These are phyloP conservation scores for Neurospora terricola DNA, from an alignment of 495 filamentous ascomycete species.

Conservation along the genomic window DNA sequence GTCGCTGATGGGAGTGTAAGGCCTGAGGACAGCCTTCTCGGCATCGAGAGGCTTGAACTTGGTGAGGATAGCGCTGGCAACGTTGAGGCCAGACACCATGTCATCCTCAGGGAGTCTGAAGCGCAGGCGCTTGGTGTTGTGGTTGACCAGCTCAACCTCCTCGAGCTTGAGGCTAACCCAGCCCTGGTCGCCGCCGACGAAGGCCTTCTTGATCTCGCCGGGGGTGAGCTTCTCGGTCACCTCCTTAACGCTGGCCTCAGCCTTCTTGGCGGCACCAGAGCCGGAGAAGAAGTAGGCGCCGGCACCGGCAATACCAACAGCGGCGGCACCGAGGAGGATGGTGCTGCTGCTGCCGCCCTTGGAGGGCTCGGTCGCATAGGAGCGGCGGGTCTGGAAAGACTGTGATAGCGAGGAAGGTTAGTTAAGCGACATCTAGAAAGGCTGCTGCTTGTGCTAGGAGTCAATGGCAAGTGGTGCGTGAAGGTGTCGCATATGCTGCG, in stretches of 20 bases:
- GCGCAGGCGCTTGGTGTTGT: constrained; percentile 82
- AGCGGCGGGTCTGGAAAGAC: constrained; percentile 24
- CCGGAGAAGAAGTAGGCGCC: constrained; percentile 43
- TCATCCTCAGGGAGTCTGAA: constrained; percentile 79
- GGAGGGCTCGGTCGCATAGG: constrained; percentile 42
- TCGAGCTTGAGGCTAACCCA: constrained; percentile 73
- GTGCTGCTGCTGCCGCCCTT: constrained; percentile 28
- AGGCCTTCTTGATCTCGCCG: constrained; percentile 41
- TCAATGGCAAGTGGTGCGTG: constrained; percentile 3
- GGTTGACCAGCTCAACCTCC: constrained; percentile 65
- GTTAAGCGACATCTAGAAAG: neutral
- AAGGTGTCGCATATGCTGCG: neutral
- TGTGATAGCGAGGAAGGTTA: neutral
- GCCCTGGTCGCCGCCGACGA: constrained; percentile 80
- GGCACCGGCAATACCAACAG: constrained; percentile 33
- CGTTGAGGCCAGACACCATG: constrained; percentile 65
- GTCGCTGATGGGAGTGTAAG: constrained; percentile 87
- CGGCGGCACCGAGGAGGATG: constrained; percentile 32
- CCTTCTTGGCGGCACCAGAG: constrained; percentile 38
- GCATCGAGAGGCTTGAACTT: constrained; percentile 70
- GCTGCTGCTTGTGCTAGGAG: neutral
- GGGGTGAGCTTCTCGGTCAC: constrained; percentile 12
- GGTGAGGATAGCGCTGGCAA: constrained; percentile 79
- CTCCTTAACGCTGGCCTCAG: constrained; percentile 41
- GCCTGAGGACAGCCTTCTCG: constrained; percentile 76